phyloP scores from a whole-genome alignment of 2,329 filamentous ascomycete genomes.

The Colletotrichum sp. region DNA sequence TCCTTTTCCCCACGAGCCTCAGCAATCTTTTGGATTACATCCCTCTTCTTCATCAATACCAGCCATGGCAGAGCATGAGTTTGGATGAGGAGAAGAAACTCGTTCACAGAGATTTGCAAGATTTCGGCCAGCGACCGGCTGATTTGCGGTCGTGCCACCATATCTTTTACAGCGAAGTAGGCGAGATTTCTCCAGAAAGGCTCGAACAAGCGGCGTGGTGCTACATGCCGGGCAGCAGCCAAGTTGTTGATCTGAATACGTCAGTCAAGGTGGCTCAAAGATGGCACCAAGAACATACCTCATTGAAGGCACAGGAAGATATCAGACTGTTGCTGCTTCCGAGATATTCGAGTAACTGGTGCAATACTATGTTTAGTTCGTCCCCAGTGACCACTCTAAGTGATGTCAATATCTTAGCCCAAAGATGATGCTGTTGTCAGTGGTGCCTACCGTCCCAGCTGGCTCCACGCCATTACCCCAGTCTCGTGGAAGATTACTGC shows the following conservation, averaged over 20 bases:
- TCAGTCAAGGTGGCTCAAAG: not conserved
- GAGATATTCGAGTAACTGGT: slow-evolving; percentile 85
- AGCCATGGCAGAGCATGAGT: slow-evolving; percentile 85
- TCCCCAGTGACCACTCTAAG: slow-evolving; percentile 73
- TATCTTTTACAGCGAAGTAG: slow-evolving; percentile 81
- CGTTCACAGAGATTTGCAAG: slow-evolving; percentile 74
- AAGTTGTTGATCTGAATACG: slow-evolving; percentile 65
- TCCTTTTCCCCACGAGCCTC: slow-evolving; percentile 76
- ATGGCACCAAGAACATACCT: slow-evolving; percentile 52
- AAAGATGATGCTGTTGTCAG: not conserved
- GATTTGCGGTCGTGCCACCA: slow-evolving; percentile 81
- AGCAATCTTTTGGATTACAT: slow-evolving; percentile 82
- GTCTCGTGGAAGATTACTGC: slow-evolving; percentile 77
- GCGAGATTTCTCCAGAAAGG: slow-evolving; percentile 91
- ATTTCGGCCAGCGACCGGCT: slow-evolving; percentile 82
- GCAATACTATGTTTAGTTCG: slow-evolving; percentile 84
- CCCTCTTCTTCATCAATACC: slow-evolving; percentile 77
- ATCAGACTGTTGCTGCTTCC: slow-evolving; percentile 83
- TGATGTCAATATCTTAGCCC: not conserved
- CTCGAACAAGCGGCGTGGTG: slow-evolving; percentile 73
- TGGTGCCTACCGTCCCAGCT: slow-evolving; percentile 69
- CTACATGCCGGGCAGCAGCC: slow-evolving; percentile 67
- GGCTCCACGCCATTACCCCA: slow-evolving; percentile 84
- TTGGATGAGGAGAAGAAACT: slow-evolving; percentile 79
- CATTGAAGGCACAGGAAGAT: slow-evolving; percentile 82